These are phyloP conservation scores for Xenoacremonium recifei DNA, from an alignment of 2,329 filamentous ascomycete genomes.

Conservation along the genomic window DNA sequence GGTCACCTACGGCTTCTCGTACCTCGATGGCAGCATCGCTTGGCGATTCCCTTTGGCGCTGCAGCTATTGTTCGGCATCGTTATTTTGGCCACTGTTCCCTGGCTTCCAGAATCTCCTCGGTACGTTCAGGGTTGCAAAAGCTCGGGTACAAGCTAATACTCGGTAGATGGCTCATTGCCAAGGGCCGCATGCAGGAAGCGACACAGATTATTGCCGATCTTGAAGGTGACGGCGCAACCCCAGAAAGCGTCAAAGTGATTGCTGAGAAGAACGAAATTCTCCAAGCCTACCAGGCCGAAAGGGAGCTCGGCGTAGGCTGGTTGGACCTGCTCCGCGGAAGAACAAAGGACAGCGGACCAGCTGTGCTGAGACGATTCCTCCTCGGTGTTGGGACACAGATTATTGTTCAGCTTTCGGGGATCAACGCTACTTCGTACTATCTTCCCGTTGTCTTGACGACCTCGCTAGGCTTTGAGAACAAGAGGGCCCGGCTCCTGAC, in stretches of 20 bases:
- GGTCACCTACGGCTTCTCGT: conserved; percentile 39
- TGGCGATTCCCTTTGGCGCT: conserved; percentile 46
- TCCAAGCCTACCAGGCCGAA: conserved; percentile 9
- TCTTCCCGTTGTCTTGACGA: background rate
- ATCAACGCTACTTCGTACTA: conserved; percentile 20
- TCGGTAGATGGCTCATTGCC: conserved; percentile 11
- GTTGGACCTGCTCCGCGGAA: conserved; percentile 4
- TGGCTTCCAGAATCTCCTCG: conserved; percentile 19
- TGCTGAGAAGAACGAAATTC: conserved; percentile 10
- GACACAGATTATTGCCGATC: conserved; percentile 10
- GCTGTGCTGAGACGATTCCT: conserved; percentile 12
- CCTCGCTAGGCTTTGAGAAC: background rate
- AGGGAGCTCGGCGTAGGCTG: conserved; percentile 6
- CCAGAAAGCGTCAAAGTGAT: conserved; percentile 2
- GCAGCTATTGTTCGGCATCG: conserved; percentile 40
- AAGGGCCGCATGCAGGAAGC: conserved; percentile 10
- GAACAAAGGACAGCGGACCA: conserved; percentile 5
- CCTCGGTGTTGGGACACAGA: conserved; percentile 42
- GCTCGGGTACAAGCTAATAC: no score
- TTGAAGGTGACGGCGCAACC: conserved; percentile 4
- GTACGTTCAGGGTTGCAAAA: no score
- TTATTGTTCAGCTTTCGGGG: conserved; percentile 23
- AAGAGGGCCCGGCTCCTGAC: background rate
- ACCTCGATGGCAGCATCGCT: conserved; percentile 30
- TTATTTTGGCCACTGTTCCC: conserved; percentile 29